Percentiles rank a stretch among this genome's conserved stretches.
These are phyloP conservation scores for Fusarium solani-melongenae DNA, from an alignment of 2,329 filamentous ascomycete species.

Conservation along the genomic window DNA sequence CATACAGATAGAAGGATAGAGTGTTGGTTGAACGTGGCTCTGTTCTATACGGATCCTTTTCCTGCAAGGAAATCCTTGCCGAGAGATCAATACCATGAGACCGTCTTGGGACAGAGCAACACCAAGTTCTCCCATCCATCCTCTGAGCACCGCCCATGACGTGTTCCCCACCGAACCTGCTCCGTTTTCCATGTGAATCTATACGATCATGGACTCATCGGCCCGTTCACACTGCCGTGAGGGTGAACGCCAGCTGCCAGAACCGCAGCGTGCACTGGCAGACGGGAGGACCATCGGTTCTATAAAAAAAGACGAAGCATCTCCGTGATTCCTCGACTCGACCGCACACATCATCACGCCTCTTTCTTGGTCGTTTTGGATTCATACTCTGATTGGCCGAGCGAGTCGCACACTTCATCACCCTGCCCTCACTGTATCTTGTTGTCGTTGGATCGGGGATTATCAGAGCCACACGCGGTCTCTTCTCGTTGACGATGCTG, in stretches of 20 bases:
- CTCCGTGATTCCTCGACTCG: background rate
- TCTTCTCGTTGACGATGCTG: background rate
- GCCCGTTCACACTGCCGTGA: background rate
- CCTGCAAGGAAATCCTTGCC: background rate
- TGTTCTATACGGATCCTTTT: background rate
- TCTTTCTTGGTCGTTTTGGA: background rate
- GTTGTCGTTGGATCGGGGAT: background rate
- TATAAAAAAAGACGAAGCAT: slow-evolving; percentile 2
- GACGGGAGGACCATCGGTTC: background rate
- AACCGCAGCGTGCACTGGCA: slow-evolving; percentile 9
- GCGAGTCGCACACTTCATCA: background rate
- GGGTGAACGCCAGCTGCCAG: slow-evolving; percentile 17
- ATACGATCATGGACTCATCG: background rate
- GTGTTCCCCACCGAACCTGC: background rate
- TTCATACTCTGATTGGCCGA: background rate
- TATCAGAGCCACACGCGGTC: background rate
- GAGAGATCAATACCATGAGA: background rate
- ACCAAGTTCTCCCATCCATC: background rate
- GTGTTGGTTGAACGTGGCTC: background rate
- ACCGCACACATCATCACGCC: background rate
- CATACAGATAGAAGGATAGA: background rate
- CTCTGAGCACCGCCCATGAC: slow-evolving; percentile 11
- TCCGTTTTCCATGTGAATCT: background rate
- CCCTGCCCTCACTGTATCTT: background rate
- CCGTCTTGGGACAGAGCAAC: background rate